Base-by-base conservation (phyloP, 768 basidiomycete genomes). In the Tulasnella sp. region DNA sequence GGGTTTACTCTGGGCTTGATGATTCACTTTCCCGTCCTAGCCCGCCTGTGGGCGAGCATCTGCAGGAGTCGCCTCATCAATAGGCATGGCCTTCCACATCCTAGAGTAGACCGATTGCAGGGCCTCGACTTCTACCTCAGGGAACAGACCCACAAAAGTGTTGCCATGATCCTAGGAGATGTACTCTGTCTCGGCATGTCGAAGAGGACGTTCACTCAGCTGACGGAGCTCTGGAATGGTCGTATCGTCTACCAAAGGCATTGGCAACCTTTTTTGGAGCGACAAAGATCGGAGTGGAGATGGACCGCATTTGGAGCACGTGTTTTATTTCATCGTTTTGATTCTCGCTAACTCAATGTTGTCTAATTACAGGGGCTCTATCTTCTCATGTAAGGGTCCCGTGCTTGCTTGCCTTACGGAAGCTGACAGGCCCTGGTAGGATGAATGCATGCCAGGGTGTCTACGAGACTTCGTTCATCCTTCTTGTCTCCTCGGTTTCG, bases 161-260 rank as follows among this genome's bases (percentile, higher is more conserved):
- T 28, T 22, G 41, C 40, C 16, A 12, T 75, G 42, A 20, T 12
- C 16, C 28, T 75, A 2, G 48, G 31, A 31, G 64, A 75, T 9
- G 48, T 40, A 16, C 16, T 75, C 28, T 75, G 42, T 14, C 40
- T 75, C 4, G 74, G 74, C 28, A 44, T 50, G 42, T 28, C 74
- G 7, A 44, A 34, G 31, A 42, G 14, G 12, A 75, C 41, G 12
- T 75, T 75, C 16, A 1, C 28, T 12, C 22, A 50, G 48, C 74
- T 75, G 18, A 44, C 42, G 11, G 48, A 75, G 42, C 74, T 75
- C 34, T 75, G 74, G 74, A 44, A 75, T 20, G 74, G 74, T 7
- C 42, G 74, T 2, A 75, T 75, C 8, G 74, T 75, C 42, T 75
- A 75, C 40, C 74, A 75, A 24, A 31, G 74, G 28, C 74, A 75